These are phyloP conservation scores for Fusarium brevicatenulatum DNA, from an alignment of 2,329 filamentous ascomycete species.

Conservation along the genomic window DNA sequence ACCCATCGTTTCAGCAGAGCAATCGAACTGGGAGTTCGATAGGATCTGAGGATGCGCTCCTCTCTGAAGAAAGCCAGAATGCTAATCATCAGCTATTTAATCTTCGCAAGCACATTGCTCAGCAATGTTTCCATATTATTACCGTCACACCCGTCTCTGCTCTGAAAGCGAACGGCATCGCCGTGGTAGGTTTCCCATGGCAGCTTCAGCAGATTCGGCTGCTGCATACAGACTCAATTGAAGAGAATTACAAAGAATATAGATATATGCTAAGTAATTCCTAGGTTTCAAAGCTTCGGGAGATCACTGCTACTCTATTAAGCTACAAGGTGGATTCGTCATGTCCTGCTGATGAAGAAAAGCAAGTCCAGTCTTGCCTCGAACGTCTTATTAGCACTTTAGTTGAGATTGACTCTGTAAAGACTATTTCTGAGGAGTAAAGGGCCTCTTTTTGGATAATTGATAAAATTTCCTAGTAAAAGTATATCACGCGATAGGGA, in stretches of 20 bases:
- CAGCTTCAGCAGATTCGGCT: not conserved
- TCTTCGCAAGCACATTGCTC: not conserved
- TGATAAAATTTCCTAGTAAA: not conserved
- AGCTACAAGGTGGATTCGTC: not conserved
- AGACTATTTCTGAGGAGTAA: not conserved
- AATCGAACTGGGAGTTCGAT: accelerated
- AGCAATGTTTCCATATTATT: not conserved
- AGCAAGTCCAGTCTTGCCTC: not conserved
- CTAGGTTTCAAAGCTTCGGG: not conserved
- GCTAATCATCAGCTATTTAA: not conserved
- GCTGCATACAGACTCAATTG: not conserved
- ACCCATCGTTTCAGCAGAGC: not conserved
- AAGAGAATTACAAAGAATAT: not conserved
- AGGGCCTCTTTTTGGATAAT: accelerated
- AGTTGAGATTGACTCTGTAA: not conserved
- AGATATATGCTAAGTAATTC: not conserved
- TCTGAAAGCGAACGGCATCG: not conserved
- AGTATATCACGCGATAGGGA: accelerated
- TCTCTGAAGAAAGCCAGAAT: not conserved
- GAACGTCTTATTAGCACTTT: not conserved
- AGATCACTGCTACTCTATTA: not conserved
- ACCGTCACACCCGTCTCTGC: not conserved
- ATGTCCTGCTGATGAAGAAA: not conserved
- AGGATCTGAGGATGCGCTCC: not conserved
- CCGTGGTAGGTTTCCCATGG: not conserved